Evolutionary conservation across 23 red algal genomes (phyloP).

Genomic region (Chondrus crispus): DNA sequence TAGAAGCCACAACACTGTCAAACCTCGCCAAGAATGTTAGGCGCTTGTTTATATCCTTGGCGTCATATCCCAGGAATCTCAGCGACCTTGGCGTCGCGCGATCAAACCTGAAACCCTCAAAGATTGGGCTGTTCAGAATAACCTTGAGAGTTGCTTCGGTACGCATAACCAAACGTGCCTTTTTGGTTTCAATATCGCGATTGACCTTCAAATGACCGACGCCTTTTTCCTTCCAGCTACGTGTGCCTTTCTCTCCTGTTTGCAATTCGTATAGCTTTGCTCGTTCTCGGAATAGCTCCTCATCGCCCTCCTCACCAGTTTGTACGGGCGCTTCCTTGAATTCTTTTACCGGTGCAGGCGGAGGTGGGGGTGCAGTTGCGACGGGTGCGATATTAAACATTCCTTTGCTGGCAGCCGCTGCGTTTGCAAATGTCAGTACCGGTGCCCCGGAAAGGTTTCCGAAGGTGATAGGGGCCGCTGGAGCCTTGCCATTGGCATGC

Average conservation of each 20-base stretch:
- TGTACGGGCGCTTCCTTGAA: constrained; percentile 40
- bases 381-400: neutral
- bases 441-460: neutral
- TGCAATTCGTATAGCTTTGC: constrained; percentile 81
- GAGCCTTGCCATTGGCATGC: neutral
- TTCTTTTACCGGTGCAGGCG: neutral
- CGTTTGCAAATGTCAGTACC: constrained; percentile 27
- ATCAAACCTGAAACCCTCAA: constrained; percentile 44
- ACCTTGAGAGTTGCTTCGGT: constrained; percentile 81
- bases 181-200: constrained; percentile 9
- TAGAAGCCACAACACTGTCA: no score
- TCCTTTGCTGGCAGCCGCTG: neutral
- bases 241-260: neutral
- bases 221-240: constrained; percentile 84
- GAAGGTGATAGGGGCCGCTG: constrained; percentile 22
- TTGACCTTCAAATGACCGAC: constrained; percentile 74
- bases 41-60: neutral
- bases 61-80: constrained; percentile 70
- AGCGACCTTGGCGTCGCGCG: constrained; percentile 48
- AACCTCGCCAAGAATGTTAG: neutral
- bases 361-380: neutral
- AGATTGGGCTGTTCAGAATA: constrained; percentile 79
- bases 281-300: constrained; percentile 34
- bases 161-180: constrained; percentile 88
- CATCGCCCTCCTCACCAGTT: constrained; percentile 83